Conservation (phyloP, 2,329 filamentous ascomycete species). For the Penicillium sp. region DNA sequence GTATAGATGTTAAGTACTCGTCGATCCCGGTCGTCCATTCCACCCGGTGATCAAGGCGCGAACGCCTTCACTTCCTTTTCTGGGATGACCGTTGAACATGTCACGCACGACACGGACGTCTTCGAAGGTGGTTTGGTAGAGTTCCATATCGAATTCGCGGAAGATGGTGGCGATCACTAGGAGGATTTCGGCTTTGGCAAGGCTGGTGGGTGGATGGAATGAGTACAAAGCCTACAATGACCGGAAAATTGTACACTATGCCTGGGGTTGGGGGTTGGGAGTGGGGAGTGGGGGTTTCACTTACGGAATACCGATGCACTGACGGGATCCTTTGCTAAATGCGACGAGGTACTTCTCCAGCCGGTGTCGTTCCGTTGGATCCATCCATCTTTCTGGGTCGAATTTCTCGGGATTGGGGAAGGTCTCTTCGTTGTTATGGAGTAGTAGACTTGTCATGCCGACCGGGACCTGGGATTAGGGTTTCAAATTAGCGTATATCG, state of each 20-base stretch:
- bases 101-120: conserved; percentile 36
- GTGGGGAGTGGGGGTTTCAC: background rate
- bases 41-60: conserved; percentile 21
- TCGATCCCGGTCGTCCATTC: background rate
- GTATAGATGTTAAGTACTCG: background rate
- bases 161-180: conserved; percentile 36
- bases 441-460: conserved; percentile 43
- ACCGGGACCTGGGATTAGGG: conserved; percentile 35
- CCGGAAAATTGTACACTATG: background rate
- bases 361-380: conserved; percentile 35
- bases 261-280: background rate
- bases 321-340: conserved; percentile 48
- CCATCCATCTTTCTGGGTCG: conserved; percentile 45
- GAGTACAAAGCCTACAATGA: background rate
- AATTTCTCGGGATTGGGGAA: conserved; percentile 44
- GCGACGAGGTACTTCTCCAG: conserved; percentile 44
- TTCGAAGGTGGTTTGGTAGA: conserved; percentile 38
- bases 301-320: conserved; percentile 53
- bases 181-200: conserved; percentile 41
- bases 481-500: conserved; percentile 3
- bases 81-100: conserved; percentile 26
- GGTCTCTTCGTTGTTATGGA: conserved; percentile 41
- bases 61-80: conserved; percentile 25
- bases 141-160: conserved; percentile 36
- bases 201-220: conserved; percentile 21